Evolutionary conservation across 768 basidiomycete species (phyloP).

Genomic region (Tephrocybe sp.): DNA sequence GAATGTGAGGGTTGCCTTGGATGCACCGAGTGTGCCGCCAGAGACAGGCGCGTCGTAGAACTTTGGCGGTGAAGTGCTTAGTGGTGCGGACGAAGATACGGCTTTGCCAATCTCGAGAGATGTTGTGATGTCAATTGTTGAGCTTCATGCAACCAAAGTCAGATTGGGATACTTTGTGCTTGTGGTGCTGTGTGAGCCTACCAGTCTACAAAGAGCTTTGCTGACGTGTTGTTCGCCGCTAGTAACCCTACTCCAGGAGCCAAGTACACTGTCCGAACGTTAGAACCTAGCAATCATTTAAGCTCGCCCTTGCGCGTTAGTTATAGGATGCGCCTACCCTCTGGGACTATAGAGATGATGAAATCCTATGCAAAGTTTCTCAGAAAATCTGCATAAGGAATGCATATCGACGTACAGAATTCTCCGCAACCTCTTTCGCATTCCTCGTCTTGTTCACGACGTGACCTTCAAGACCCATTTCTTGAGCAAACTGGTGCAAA

Average conservation of each 20-base stretch:
- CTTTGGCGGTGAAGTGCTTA: slow-evolving; percentile 10
- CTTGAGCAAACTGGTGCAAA: slow-evolving; percentile 24
- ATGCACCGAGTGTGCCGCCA: slow-evolving; percentile 38
- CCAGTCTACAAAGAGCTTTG: slow-evolving; percentile 42
- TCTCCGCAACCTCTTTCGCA: slow-evolving; percentile 33
- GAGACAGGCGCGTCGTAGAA: slow-evolving; percentile 44
- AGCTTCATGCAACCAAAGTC: slow-evolving; percentile 21
- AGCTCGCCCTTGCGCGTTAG: not conserved
- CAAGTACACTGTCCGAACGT: slow-evolving; percentile 37
- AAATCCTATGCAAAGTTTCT: slow-evolving; percentile 27
- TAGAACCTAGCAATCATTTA: slow-evolving; percentile 23
- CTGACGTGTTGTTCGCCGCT: slow-evolving; percentile 29
- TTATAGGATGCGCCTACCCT: slow-evolving; percentile 22
- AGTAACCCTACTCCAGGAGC: slow-evolving; percentile 30
- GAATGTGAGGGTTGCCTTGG: slow-evolving; percentile 34
- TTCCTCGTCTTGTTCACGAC: slow-evolving; percentile 20
- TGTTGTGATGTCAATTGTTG: slow-evolving; percentile 40
- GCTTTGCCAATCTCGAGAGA: slow-evolving; percentile 30
- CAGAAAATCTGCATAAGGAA: not conserved
- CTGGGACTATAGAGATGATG: slow-evolving; percentile 39
- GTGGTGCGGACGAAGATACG: slow-evolving; percentile 20
- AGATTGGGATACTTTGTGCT: not conserved
- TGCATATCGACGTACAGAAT: slow-evolving; percentile 26
- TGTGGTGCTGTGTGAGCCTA: slow-evolving; percentile 13
- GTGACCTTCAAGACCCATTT: slow-evolving; percentile 12